Evolutionary conservation across 805 yeast species (phyloP).

Genomic region (Kodamaea jinghongensis): DNA sequence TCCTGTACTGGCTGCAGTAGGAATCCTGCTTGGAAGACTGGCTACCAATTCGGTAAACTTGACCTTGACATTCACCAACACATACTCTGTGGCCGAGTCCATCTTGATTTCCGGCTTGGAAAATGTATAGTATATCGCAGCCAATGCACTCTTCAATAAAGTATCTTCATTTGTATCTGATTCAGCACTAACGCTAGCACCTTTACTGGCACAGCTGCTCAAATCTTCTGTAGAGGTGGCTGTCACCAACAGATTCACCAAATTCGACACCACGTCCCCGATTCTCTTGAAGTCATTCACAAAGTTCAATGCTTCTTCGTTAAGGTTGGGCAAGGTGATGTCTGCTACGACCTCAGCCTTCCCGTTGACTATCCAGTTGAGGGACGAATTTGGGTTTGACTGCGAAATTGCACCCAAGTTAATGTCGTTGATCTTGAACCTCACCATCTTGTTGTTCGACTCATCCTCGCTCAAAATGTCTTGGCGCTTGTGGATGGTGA

Average conservation of each 20-base stretch:
- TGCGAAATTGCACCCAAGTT: conserved; percentile 33
- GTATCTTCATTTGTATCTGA: conserved; percentile 11
- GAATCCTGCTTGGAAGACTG: conserved; percentile 47
- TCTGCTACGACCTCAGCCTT: conserved; percentile 69
- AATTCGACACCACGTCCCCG: conserved; percentile 25
- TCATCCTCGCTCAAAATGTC: conserved; percentile 44
- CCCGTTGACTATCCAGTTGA: conserved; percentile 73
- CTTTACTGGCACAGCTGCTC: too few relatives aligned
- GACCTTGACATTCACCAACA: conserved; percentile 64
- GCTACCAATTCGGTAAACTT: conserved; percentile 64
- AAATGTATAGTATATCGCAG: conserved; percentile 43
- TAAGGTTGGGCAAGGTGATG: conserved; percentile 63
- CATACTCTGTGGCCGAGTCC: conserved; percentile 39
- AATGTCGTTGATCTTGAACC: conserved; percentile 42
- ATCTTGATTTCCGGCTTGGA: conserved; percentile 16
- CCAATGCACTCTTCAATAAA: conserved; percentile 37
- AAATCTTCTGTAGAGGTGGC: conserved; percentile 13
- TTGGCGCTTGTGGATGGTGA: conserved; percentile 75
- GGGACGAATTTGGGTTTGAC: conserved; percentile 39
- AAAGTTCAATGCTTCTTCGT: conserved; percentile 15
- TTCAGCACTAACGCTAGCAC: too few relatives aligned
- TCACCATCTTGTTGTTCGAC: conserved; percentile 27
- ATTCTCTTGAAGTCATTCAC: conserved; percentile 20
- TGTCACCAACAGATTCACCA: conserved; percentile 26
- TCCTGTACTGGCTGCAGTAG: conserved; percentile 46